These are phyloP conservation scores for Marasmius oreades DNA, from an alignment of 1,284 basidiomycete species.

Conservation along the genomic window DNA sequence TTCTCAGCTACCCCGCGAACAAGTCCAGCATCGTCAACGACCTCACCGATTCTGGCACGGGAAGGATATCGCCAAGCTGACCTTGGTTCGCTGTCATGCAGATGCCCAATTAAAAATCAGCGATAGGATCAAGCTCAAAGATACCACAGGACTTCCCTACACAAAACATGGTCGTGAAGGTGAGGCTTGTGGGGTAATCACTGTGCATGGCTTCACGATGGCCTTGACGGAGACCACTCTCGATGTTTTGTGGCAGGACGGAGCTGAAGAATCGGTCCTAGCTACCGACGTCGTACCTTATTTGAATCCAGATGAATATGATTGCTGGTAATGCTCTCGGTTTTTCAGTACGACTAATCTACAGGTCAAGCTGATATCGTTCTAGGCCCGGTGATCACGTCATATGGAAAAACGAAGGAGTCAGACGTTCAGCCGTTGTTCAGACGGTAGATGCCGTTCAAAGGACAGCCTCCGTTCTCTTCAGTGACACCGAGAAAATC, in stretches of 20 bases:
- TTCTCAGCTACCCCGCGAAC: conserved; percentile 53
- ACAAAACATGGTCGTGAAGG: conserved; percentile 55
- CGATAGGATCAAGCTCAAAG: conserved; percentile 59
- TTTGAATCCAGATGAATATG: conserved; percentile 79
- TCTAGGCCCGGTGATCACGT: conserved; percentile 88
- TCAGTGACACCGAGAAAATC: conserved; percentile 45
- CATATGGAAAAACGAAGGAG: conserved; percentile 78
- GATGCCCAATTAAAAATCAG: conserved; percentile 67
- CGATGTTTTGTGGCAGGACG: conserved; percentile 89
- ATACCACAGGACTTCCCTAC: conserved; percentile 39
- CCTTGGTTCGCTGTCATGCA: conserved; percentile 56
- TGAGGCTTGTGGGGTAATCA: conserved; percentile 41
- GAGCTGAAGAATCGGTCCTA: conserved; percentile 54
- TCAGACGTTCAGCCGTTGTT: conserved; percentile 68
- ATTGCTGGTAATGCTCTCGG: conserved; percentile 63
- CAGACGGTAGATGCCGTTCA: conserved; percentile 75
- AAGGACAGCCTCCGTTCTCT: conserved; percentile 64
- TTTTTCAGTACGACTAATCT: conserved; percentile 5
- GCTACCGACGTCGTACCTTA: conserved; percentile 78
- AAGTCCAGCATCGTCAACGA: conserved; percentile 55
- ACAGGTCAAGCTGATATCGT: conserved; percentile 9
- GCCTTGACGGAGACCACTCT: conserved; percentile 68
- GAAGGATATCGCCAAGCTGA: conserved; percentile 62
- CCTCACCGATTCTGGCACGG: conserved; percentile 79
- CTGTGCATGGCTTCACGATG: conserved; percentile 60